phyloP scores from a whole-genome alignment of 179 eudicot species.

The Carnegiea gigantea region DNA sequence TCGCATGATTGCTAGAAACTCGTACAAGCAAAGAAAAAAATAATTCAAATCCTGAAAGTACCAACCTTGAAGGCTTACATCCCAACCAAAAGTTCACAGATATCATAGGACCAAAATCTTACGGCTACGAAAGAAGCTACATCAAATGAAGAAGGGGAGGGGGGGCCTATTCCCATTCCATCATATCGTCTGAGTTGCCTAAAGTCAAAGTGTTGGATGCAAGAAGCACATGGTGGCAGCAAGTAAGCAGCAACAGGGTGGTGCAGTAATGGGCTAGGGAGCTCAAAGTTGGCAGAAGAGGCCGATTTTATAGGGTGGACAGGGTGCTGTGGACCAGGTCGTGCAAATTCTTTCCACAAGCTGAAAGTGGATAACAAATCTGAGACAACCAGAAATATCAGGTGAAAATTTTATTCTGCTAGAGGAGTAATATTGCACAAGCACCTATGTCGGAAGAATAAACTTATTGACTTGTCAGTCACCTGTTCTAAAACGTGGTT shows the following conservation, averaged over 20 bases:
- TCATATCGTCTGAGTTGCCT: neutral
- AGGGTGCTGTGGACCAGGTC: no score
- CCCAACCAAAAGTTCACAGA: neutral
- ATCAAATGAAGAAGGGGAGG: neutral
- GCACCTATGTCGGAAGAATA: no score
- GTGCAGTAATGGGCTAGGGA: no score
- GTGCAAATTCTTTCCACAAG: no score
- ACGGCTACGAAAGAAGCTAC: neutral
- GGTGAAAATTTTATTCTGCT: no score
- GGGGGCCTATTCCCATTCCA: neutral
- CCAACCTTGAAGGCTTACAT: neutral
- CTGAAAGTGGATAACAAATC: no score
- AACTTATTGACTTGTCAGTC: neutral
- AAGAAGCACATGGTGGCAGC: neutral
- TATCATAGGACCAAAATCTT: neutral
- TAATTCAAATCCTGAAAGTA: neutral
- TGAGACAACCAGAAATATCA: no score
- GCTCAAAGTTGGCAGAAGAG: no score
- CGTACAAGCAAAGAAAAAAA: neutral
- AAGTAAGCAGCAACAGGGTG: no score
- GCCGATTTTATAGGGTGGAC: no score
- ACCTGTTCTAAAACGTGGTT: neutral
- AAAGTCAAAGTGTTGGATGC: neutral
- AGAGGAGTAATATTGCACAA: no score
- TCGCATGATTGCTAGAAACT: neutral